Evolutionary conservation across 495 filamentous ascomycete genomes (phyloP), one percentile per base, ranked within the genome.

Genomic region (Thermochaetoides thermophila): DNA sequence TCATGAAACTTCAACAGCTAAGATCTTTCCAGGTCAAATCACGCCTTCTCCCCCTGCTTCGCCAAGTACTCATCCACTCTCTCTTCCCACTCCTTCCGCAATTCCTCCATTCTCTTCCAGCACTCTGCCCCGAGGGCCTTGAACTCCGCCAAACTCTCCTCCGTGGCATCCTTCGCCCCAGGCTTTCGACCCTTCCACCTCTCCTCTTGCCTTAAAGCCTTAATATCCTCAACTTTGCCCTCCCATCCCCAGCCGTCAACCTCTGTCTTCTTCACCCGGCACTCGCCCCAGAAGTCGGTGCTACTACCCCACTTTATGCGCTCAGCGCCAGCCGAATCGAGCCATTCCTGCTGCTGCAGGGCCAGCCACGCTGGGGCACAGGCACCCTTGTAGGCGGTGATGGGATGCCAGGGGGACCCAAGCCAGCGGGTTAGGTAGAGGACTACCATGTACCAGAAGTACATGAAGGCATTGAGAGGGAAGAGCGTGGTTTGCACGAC

Each of bases 211-310:
- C 60, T 59, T 3, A 66, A 46, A 21, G 59, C 52, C 31, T 55
- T 46, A 17, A 44, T 45, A 42, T 61, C 53, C 3, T 73, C 80
- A 17, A 83, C 63, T 9, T 55, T 60, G 17, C 85, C 85, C 21
- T 78, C 74, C 63, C 71, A 73, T 0, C 84, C 85, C 84, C 85
- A 93, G 3, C 85, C 82, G 19, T 81, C 76, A 2, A 85, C 71
- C 50, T 87, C 83, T 6, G 84, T 84, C 45, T 69, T 71, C 55
- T 64, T 71, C 5, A 78, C 67, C 12, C 64, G 53, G 44, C 68
- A 69, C 15, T 55, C 35, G 0, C 87, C 86, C 26, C 52, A 38
- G 11, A 59, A 43, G 44, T 78, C 64, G 3, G 63, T 68, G 27
- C 71, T 68, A 7, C 74, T 79, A 4, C 89, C 89, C 87, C 87